Evolutionary conservation across 306 rosid species (phyloP), one percentile per base, ranked within the genome.

Genomic region (Leucaena leucocephala): DNA sequence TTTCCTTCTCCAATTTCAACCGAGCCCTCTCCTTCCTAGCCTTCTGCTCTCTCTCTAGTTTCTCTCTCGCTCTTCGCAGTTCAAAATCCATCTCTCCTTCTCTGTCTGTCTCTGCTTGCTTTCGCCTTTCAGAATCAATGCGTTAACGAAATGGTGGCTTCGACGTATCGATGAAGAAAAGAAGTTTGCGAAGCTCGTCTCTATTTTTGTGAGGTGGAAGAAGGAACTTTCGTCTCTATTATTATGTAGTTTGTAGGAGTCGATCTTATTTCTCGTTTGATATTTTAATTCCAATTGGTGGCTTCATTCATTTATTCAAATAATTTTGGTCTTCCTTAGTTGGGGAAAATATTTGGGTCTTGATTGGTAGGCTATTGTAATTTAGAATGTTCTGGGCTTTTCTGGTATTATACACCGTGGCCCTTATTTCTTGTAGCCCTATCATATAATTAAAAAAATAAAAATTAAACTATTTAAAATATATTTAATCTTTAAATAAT

Each of bases 11-110:
- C 71, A 82, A 46, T 70, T 72, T 90, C 84, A 65, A 64, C 83
- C 86, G 84, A 15, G 89, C 89, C 71, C 48, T 78, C 67, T 81
- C 84, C 11, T 83, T 86, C 74, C 87, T 75, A 89, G 89, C 97
- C 71, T 73, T 91, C 86, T 95, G 99, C 85, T 95, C 99, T 78
- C 86, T 95, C 69, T 85, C 93, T 69, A 95, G 86, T 87, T 91
- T 95, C 91, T 95, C 99, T 77, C 97, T 86, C 76, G 99, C 97
- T 80, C 92, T 86, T 71, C 97, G 76, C 61, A 95, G 87, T 84
- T 95, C 99, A 64, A 90, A 95, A 90, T 93, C 98, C 99, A 95
- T 94, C 19, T 15, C 81, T 71, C 46, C 72, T 22, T 44, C 67
- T 13, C 17, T 33, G n/a, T 46, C 62, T 78, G 38, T 72, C 68